Base-by-base conservation (phyloP, 805 yeast species). In the Monosporozyma servazzii region DNA sequence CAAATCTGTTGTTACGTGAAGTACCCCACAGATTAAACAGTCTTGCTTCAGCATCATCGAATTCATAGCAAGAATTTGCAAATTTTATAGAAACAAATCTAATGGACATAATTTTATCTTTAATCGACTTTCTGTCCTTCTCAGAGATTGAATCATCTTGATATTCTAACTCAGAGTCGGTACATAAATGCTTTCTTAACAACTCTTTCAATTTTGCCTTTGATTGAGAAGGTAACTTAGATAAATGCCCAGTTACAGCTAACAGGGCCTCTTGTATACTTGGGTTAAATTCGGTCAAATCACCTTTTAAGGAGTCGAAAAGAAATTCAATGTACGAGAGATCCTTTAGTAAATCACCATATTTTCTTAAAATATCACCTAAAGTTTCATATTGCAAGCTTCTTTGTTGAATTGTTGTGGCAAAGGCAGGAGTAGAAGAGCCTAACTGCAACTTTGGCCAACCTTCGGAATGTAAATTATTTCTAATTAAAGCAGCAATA, bases 311-410 rank as follows among this genome's bases (percentile, higher is more conserved):
- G 23, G 93, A 81, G 37, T 81, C 81, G 55, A 89, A 82, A 18
- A 90, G 67, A 59, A 88, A 89, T 48, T 77, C 78, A 40, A 88
- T 63, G 54, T 76, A 79, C 0, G 75, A 63, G 37, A 82, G 66
- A 58, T 81, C 81, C 13, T 68, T 58, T 2, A 69, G 52, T 31
- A 81, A 62, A 0, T 62, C 57, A 0, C 78, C 71, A 40, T 76
- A 71, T 33, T 75, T 72, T 51, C 75, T 72, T 48, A 85, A 62
- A 7, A 90, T 72, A 20, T 80, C 75, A 1, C 95, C 93, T 23
- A 90, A 65, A 0, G 95, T 82, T 63, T 87, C 96, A 61, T 88
- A 90, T 57, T 86, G 88, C 39, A 75, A 67, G 58, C 77, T 75
- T 57, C 93, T 74, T 56, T 79, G 82, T 5, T 67, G 57, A 2